Evolutionary conservation across 108 stramenopile species (phyloP).

Genomic region (Fistulifera solaris): DNA sequence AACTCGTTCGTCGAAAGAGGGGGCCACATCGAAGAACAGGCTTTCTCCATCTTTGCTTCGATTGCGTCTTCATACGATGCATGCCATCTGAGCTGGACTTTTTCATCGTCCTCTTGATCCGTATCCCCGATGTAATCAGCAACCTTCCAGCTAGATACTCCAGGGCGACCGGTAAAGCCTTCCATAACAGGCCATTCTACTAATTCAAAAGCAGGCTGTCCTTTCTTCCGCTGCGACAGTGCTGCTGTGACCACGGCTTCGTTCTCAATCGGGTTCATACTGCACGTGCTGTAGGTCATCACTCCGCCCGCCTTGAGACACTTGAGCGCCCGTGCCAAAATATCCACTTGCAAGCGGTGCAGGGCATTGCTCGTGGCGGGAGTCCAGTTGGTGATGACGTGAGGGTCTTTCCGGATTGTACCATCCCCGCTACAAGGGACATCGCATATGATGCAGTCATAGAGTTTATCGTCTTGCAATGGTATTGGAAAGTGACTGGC

Average conservation of each 20-base stretch:
- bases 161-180: slow-evolving; percentile 38
- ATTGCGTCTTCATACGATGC: slow-evolving; percentile 31
- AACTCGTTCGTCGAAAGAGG: slow-evolving; percentile 6
- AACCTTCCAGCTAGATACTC: slow-evolving; percentile 54
- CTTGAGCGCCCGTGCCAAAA: slow-evolving; percentile 54
- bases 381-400: slow-evolving; percentile 66
- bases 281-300: slow-evolving; percentile 80
- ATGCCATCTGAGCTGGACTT: slow-evolving; percentile 32
- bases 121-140: slow-evolving; percentile 35
- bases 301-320: slow-evolving; percentile 62
- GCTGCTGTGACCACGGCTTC: slow-evolving; percentile 86
- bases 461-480: slow-evolving; percentile 13
- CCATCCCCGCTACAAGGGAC: slow-evolving; percentile 90
- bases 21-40: slow-evolving; percentile 50
- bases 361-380: slow-evolving; percentile 44
- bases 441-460: slow-evolving; percentile 66
- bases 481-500: slow-evolving; percentile 15
- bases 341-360: slow-evolving; percentile 68
- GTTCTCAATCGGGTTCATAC: slow-evolving; percentile 86
- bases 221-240: slow-evolving; percentile 12
- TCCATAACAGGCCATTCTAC: slow-evolving; percentile 35
- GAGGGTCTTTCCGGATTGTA: slow-evolving; percentile 74
- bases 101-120: slow-evolving; percentile 14
- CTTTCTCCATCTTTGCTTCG: slow-evolving; percentile 20
- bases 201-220: slow-evolving; percentile 19